Conservation (phyloP, 1,284 basidiomycete species). For the Caloboletus firmus region DNA sequence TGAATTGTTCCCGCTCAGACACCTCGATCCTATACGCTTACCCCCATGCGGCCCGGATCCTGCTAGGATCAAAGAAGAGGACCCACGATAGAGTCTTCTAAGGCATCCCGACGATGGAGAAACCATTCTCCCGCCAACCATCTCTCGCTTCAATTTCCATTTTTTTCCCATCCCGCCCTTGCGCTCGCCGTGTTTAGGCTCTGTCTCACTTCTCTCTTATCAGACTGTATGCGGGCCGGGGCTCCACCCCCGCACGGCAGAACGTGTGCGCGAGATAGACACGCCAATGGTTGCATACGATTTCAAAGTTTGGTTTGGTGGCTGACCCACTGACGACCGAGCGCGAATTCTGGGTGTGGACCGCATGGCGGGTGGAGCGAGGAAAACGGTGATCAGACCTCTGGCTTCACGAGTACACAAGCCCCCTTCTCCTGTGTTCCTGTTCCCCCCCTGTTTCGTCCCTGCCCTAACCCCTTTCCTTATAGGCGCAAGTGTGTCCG, state of each 20-base stretch:
- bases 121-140: neutral
- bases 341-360: neutral
- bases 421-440: too few relatives aligned
- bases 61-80: neutral
- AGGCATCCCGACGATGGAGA: neutral
- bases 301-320: neutral
- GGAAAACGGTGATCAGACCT: neutral
- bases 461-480: neutral
- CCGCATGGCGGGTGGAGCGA: neutral
- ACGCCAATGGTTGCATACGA: neutral
- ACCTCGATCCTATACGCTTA: neutral
- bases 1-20: neutral
- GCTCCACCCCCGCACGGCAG: neutral
- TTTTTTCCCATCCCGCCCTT: neutral
- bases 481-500: neutral
- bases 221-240: slow-evolving; percentile 1
- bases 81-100: neutral
- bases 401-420: neutral
- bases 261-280: neutral
- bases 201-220: slow-evolving; percentile 1
- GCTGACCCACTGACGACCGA: neutral
- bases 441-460: neutral
- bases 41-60: neutral
- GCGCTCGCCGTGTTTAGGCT: neutral
- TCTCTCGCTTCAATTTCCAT: neutral